Conservation (phyloP, 2,329 filamentous ascomycete genomes). For the Fulvia fulva region DNA sequence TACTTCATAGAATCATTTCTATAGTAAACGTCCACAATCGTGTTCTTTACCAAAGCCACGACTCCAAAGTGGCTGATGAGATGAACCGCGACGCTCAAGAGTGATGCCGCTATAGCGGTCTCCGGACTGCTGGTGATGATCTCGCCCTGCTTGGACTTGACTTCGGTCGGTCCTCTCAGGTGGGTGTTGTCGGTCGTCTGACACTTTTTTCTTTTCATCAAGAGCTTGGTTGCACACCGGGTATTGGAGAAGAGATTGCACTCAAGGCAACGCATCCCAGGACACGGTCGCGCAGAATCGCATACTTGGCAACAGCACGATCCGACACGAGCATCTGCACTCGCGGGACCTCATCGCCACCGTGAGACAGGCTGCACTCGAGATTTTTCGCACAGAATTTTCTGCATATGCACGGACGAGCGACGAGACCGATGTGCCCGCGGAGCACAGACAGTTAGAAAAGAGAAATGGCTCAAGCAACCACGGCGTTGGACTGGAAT, state of each 20-base stretch:
- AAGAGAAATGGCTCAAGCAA: too few relatives aligned
- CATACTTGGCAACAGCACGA: too few relatives aligned
- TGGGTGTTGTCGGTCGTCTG: slow-evolving; percentile 34
- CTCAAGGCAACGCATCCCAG: too few relatives aligned
- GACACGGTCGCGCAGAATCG: too few relatives aligned
- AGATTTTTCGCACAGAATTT: too few relatives aligned
- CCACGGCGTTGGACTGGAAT: too few relatives aligned
- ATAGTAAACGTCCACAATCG: slow-evolving; percentile 93
- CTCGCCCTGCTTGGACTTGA: slow-evolving; percentile 32
- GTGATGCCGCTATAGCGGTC: slow-evolving; percentile 31
- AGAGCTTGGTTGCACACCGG: slow-evolving; percentile 24
- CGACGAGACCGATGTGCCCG: too few relatives aligned
- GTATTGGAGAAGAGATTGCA: slow-evolving; percentile 21
- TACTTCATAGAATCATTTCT: slow-evolving; percentile 81
- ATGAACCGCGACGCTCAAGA: slow-evolving; percentile 33
- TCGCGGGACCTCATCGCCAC: too few relatives aligned
- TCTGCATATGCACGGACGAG: too few relatives aligned
- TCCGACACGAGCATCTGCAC: too few relatives aligned
- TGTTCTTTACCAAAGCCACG: slow-evolving; percentile 83
- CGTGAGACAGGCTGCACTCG: too few relatives aligned
- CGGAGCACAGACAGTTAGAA: too few relatives aligned
- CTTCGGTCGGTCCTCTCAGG: slow-evolving; percentile 32
- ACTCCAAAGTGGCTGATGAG: slow-evolving; percentile 36
- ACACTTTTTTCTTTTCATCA: slow-evolving; percentile 32
- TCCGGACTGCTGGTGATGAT: slow-evolving; percentile 32